phyloP scores from a whole-genome alignment of 1,139 yeast genomes.

The Diutina sp. region DNA sequence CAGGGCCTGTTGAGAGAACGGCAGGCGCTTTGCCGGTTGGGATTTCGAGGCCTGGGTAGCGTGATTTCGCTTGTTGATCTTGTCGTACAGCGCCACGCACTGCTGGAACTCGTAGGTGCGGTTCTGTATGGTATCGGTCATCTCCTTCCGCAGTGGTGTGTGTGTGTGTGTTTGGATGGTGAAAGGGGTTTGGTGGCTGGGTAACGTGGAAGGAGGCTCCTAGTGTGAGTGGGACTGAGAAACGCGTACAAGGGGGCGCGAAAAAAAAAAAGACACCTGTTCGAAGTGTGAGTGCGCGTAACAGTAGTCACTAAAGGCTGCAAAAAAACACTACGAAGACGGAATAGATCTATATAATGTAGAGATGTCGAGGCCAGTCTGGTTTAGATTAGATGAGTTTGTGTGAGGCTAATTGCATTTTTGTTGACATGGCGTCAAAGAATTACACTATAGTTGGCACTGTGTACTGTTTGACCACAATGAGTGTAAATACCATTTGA shows the following conservation, averaged over 20 bases:
- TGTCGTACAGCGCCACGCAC: constrained; percentile 61
- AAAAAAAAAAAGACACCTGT: neutral
- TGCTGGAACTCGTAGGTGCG: constrained; percentile 80
- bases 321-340: no score
- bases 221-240: neutral
- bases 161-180: neutral
- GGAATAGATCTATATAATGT: no score
- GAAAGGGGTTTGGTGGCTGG: neutral
- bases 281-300: neutral
- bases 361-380: no score
- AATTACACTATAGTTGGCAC: no score
- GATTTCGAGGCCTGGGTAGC: constrained; percentile 6
- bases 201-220: neutral
- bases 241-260: neutral
- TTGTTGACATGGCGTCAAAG: no score
- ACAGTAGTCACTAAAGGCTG: neutral
- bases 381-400: no score
- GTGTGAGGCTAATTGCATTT: no score
- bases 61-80: constrained; percentile 30
- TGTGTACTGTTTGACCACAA: no score
- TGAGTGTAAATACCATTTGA: no score
- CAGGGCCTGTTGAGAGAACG: constrained; percentile 73
- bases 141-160: neutral
- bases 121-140: constrained; percentile 35
- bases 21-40: constrained; percentile 31